phyloP scores from a whole-genome alignment of 2,329 filamentous ascomycete genomes.

The Atkinsonella hypoxylon region DNA sequence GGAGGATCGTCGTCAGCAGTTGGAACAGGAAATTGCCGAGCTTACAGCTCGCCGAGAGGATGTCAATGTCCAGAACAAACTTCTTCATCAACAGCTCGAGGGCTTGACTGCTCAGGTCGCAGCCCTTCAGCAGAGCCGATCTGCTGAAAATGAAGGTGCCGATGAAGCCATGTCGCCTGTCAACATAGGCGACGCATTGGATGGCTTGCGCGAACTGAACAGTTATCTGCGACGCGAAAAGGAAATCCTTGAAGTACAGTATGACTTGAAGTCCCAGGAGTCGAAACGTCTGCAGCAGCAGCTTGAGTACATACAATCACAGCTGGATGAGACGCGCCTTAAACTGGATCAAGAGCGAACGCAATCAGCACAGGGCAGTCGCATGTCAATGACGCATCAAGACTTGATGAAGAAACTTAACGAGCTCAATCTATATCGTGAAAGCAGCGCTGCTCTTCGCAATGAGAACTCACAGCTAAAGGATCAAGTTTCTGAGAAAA shows the following conservation, averaged over 20 bases:
- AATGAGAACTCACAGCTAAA: constrained; percentile 75
- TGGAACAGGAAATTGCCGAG: constrained; percentile 76
- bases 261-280: constrained; percentile 80
- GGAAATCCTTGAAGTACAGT: constrained; percentile 95
- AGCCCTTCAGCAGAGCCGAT: constrained; percentile 63
- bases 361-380: constrained; percentile 59
- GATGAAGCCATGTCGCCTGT: constrained; percentile 42
- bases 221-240: constrained; percentile 88
- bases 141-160: constrained; percentile 32
- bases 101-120: constrained; percentile 69
- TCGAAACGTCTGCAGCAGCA: constrained; percentile 82
- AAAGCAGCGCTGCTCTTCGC: constrained; percentile 84
- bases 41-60: constrained; percentile 71
- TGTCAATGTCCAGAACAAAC: constrained; percentile 75
- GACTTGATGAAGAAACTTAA: constrained; percentile 91
- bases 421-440: constrained; percentile 88
- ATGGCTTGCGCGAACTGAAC: constrained; percentile 81
- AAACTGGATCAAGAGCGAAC: constrained; percentile 86
- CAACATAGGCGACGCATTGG: constrained; percentile 47
- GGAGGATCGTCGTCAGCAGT: constrained; percentile 66
- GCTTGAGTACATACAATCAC: constrained; percentile 71
- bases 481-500: constrained; percentile 62
- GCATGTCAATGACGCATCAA: constrained; percentile 67
- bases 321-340: constrained; percentile 78
- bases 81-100: constrained; percentile 83